Percentiles rank a stretch among this genome's conserved stretches.
These are phyloP conservation scores for Phellinidium pouzarii DNA, from an alignment of 1,284 basidiomycete species.

Conservation along the genomic window DNA sequence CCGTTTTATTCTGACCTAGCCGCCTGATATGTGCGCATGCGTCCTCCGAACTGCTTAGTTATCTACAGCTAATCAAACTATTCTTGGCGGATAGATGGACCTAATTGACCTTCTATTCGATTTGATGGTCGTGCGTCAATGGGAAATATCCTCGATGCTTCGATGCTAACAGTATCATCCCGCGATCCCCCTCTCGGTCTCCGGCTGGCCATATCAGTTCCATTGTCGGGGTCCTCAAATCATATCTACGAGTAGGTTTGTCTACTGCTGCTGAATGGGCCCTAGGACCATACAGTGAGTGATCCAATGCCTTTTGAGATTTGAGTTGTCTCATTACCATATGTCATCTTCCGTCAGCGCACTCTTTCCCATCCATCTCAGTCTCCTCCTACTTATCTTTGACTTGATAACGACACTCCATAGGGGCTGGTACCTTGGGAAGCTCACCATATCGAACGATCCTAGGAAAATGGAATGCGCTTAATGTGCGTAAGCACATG, in stretches of 20 bases:
- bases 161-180: not conserved
- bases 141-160: not conserved
- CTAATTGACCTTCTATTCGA: not conserved
- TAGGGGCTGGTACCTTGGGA: not conserved
- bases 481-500: not conserved
- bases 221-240: not conserved
- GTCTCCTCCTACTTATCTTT: not conserved
- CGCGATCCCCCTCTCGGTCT: not conserved
- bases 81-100: not conserved
- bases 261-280: not conserved
- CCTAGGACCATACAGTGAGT: not conserved
- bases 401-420: not conserved
- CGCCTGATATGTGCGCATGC: not conserved
- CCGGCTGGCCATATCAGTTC: not conserved
- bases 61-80: conserved; percentile 11
- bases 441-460: not conserved
- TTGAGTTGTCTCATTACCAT: not conserved
- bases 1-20: not conserved
- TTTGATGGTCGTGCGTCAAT: not conserved
- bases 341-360: not conserved
- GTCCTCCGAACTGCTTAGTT: too few relatives aligned
- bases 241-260: not conserved
- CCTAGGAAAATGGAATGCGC: not conserved
- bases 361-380: not conserved
- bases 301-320: not conserved